These are phyloP conservation scores for Arthroderma uncinatum DNA, from an alignment of 2,329 filamentous ascomycete species.

Conservation along the genomic window DNA sequence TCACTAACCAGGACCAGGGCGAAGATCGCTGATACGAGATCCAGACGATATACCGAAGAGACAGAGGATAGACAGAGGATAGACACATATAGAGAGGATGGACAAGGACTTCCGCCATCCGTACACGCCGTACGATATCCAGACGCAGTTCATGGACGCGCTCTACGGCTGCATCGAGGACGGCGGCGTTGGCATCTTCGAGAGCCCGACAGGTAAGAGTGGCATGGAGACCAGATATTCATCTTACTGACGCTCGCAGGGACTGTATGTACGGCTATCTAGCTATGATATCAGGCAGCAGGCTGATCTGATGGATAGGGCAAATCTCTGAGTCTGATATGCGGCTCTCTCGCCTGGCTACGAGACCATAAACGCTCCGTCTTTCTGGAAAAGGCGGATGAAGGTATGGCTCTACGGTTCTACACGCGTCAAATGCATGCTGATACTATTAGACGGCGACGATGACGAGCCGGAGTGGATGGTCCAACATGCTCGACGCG, in stretches of 20 bases:
- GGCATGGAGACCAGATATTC: background rate
- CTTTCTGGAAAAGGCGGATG: constrained; percentile 45
- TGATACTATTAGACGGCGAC: constrained; percentile 32
- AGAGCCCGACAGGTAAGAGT: constrained; percentile 67
- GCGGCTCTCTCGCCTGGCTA: constrained; percentile 82
- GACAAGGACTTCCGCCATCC: constrained; percentile 67
- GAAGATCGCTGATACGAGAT: background rate
- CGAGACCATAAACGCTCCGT: constrained; percentile 60
- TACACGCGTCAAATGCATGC: background rate
- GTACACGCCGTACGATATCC: constrained; percentile 76
- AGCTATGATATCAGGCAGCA: constrained; percentile 7
- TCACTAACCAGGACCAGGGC: background rate
- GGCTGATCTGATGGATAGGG: constrained; percentile 40
- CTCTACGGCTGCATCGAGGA: constrained; percentile 69
- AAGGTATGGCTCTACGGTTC: background rate
- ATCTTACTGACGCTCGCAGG: background rate
- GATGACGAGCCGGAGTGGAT: constrained; percentile 78
- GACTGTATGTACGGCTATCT: constrained; percentile 11
- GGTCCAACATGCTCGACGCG: constrained; percentile 59
- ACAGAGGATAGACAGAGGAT: constrained; percentile 16
- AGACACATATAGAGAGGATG: constrained; percentile 19
- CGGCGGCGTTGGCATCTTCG: constrained; percentile 75
- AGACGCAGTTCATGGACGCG: constrained; percentile 74
- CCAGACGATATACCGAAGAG: background rate
- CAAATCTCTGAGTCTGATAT: constrained; percentile 86